Evolutionary conservation across 441 rosid genomes (phyloP).

Genomic region (Biscutella auriculata): DNA sequence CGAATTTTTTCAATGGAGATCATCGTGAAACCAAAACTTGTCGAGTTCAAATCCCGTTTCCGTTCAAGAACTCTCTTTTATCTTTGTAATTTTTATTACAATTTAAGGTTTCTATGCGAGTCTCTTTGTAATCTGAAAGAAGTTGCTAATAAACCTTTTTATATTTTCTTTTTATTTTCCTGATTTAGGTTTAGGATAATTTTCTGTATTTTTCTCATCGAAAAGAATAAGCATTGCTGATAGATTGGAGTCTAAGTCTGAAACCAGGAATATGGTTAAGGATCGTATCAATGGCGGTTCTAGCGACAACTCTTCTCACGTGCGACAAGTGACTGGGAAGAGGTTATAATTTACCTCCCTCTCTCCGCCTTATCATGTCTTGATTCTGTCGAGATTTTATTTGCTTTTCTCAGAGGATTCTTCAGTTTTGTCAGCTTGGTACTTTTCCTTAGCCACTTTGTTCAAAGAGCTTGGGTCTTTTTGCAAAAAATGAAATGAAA

Average conservation of each 20-base stretch:
- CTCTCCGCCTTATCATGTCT: not conserved
- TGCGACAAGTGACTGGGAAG: constrained; percentile 64
- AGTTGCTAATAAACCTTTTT: not conserved
- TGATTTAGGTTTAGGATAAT: constrained; percentile 30
- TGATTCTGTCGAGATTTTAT: not conserved
- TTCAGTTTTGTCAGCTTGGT: not conserved
- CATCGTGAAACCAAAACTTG: constrained; percentile 7
- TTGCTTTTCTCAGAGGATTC: constrained; percentile 1
- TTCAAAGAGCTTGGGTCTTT: no score
- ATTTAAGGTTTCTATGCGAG: not conserved
- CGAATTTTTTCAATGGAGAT: not conserved
- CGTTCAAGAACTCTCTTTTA: no score
- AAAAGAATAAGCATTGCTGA: constrained; percentile 47
- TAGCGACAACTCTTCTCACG: constrained; percentile 32
- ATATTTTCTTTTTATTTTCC: not conserved
- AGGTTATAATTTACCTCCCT: constrained; percentile 28
- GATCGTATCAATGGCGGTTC: constrained; percentile 71
- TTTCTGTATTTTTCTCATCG: not conserved
- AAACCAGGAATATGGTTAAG: constrained; percentile 38
- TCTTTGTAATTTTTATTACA: not conserved
- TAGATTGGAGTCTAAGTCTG: constrained; percentile 53
- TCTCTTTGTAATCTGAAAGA: not conserved
- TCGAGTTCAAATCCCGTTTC: not conserved
- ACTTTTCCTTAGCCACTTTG: no score
- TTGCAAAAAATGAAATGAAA: no score